A percentile compares a stretch with the other conserved stretches of the same genome.
Conservation (phyloP, 306 rosid species). For the Cicer cuneatum region DNA sequence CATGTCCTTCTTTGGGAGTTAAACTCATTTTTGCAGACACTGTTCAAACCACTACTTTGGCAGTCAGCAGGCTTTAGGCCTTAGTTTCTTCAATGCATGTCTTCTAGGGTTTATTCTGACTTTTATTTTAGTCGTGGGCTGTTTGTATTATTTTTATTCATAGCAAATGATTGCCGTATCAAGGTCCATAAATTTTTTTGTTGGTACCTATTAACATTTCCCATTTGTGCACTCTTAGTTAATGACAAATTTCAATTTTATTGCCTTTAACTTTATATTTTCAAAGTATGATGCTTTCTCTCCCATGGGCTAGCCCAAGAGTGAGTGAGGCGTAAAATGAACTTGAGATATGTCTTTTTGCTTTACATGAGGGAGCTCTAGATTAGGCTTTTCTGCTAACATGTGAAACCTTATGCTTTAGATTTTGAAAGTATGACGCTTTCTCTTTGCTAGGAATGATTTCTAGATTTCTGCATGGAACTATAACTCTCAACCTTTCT, state of each 20-base stretch:
- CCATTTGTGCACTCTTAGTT: not conserved
- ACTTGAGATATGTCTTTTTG: not conserved
- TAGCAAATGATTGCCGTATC: not conserved
- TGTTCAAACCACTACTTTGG: conserved; percentile 24
- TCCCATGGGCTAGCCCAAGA: conserved; percentile 5
- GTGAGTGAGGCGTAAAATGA: not conserved
- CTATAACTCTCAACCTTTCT: conserved; percentile 20
- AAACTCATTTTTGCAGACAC: conserved; percentile 21
- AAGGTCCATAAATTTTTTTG: not conserved
- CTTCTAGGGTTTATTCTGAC: not conserved
- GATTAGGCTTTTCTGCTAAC: not conserved
- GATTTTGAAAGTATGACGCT: conserved; percentile 2
- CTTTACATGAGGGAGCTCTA: not conserved
- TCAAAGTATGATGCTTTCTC: not conserved
- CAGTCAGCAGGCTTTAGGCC: conserved; percentile 26
- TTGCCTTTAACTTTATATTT: conserved; percentile 6
- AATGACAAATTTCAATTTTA: conserved; percentile 8
- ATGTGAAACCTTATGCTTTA: not conserved
- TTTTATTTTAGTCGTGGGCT: not conserved
- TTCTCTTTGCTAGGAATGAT: conserved; percentile 24
- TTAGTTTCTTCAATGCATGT: conserved; percentile 28
- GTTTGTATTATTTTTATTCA: not conserved
- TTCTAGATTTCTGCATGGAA: conserved; percentile 24
- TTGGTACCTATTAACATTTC: not conserved
- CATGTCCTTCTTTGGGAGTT: not conserved